Conservation (phyloP, 106 monocot species). For the Apostasia shenzhenica region DNA sequence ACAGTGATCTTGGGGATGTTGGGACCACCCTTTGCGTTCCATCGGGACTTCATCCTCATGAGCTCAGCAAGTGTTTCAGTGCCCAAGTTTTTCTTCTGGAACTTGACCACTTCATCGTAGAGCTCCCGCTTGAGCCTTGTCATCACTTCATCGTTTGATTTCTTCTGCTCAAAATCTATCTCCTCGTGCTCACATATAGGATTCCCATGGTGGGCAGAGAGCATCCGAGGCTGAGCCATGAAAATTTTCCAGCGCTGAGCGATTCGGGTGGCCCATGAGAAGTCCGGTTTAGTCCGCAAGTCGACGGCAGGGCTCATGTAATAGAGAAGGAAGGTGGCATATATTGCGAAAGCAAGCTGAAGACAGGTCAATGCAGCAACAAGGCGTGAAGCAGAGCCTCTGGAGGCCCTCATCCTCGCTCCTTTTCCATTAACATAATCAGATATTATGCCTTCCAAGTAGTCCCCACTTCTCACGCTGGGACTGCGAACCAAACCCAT, state of each 20-base stretch:
- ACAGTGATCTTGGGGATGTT: conserved; percentile 77
- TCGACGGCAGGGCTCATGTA: conserved; percentile 96
- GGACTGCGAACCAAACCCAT: conserved; percentile 73
- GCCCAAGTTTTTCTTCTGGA: conserved; percentile 47
- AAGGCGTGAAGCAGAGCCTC: conserved; percentile 42
- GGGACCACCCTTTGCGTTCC: conserved; percentile 31
- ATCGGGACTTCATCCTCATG: conserved; percentile 72
- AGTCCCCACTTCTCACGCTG: conserved; percentile 63
- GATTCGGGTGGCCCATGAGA: conserved; percentile 74
- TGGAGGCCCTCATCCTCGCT: conserved; percentile 21
- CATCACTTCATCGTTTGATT: conserved; percentile 73
- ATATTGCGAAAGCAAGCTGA: conserved; percentile 81
- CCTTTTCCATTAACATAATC: conserved; percentile 62
- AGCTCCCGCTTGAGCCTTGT: conserved; percentile 80
- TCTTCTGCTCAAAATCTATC: conserved; percentile 94
- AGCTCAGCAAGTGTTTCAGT: conserved; percentile 76
- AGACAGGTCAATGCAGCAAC: conserved; percentile 77
- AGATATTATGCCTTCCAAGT: conserved; percentile 62
- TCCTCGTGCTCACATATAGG: conserved; percentile 61
- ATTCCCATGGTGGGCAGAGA: conserved; percentile 27
- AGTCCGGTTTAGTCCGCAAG: conserved; percentile 69
- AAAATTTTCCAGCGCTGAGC: conserved; percentile 81
- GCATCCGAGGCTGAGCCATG: conserved; percentile 42
- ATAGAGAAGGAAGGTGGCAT: conserved; percentile 97
- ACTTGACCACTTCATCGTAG: conserved; percentile 64